Conservation (phyloP, 306 rosid species). For the Begonia loranthoides region DNA sequence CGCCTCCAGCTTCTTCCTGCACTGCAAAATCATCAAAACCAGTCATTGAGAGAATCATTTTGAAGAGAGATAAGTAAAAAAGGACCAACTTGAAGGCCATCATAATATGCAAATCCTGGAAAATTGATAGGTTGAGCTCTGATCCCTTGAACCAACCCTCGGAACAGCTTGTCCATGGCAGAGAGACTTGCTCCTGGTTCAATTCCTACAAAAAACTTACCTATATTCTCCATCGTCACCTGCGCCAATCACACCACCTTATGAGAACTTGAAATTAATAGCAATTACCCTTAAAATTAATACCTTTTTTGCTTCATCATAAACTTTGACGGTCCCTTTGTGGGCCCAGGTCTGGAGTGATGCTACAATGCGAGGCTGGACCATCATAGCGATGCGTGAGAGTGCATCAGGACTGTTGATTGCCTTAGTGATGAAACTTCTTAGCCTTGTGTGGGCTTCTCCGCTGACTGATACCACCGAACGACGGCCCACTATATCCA, state of each 20-base stretch:
- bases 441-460: constrained; percentile 11
- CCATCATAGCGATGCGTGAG: constrained; percentile 6
- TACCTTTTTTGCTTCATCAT: constrained; percentile 12
- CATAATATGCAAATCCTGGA: constrained; percentile 24
- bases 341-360: constrained; percentile 14
- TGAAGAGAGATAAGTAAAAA: not conserved
- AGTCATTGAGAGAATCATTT: not conserved
- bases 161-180: constrained; percentile 7
- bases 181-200: constrained; percentile 11
- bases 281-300: too few species aligned
- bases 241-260: too few species aligned
- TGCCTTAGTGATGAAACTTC: constrained; percentile 3
- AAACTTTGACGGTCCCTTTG: constrained; percentile 7
- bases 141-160: constrained; percentile 13
- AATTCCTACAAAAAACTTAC: constrained; percentile 11
- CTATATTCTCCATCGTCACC: constrained; percentile 18
- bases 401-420: constrained; percentile 12
- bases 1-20: constrained; percentile 22
- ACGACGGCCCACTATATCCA: constrained; percentile 7
- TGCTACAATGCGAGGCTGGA: constrained; percentile 11
- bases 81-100: constrained; percentile 11
- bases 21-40: constrained; percentile 5
- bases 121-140: constrained; percentile 28
- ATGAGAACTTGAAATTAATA: too few species aligned
- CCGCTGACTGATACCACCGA: constrained; percentile 18